Base-by-base conservation (phyloP, 139 green algal genomes). In the Micractinium sp. region DNA sequence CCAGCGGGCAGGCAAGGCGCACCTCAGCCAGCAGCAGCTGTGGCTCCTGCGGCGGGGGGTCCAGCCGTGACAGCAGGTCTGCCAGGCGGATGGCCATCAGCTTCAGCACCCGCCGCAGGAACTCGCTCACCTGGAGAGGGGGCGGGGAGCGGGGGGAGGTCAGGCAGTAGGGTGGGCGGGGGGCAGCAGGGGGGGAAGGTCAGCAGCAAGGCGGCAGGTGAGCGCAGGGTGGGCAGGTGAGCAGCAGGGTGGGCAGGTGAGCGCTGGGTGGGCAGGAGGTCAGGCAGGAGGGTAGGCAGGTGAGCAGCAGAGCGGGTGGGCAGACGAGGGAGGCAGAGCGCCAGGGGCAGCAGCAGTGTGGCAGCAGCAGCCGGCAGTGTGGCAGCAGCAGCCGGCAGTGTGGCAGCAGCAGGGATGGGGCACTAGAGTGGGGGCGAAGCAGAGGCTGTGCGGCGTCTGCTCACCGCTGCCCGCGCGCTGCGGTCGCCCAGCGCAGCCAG, bases 61-160 rank as follows among this genome's bases (percentile, higher is more conserved):
- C 76, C 73, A 94, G 83, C 2, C 85, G 80, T 31, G 83, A 89
- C 29, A 88, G 87, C 61, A 94, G 81, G 69, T 88, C 87, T 5
- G 73, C 81, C 84, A 90, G 71, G 1, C 92, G 85, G 39, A 87
- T 74, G 38, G 85, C 81, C 29, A 67, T 77, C 81, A 94, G 85
- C 47, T 83, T 88, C 41, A 93, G 86, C 75, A 94, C 78, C 7
- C 91, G 90, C 23, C 63, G 31, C 71, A 94, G 74, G 80, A 94
- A 92, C 19, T 90, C 88, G 69, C 67, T 69, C 33, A 91, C 56
- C 81, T 85, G 41, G 47, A 9, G 47, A 56, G 9, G 47, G n/a
- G n/a, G n/a, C n/a, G n/a, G n/a, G n/a, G n/a, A n/a, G n/a, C n/a
- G n/a, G n/a, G n/a, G n/a, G 47, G 47, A 56, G 47, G 47, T 56